phyloP scores from a whole-genome alignment of 768 basidiomycete species.

The Podaxis mareebaensis region DNA sequence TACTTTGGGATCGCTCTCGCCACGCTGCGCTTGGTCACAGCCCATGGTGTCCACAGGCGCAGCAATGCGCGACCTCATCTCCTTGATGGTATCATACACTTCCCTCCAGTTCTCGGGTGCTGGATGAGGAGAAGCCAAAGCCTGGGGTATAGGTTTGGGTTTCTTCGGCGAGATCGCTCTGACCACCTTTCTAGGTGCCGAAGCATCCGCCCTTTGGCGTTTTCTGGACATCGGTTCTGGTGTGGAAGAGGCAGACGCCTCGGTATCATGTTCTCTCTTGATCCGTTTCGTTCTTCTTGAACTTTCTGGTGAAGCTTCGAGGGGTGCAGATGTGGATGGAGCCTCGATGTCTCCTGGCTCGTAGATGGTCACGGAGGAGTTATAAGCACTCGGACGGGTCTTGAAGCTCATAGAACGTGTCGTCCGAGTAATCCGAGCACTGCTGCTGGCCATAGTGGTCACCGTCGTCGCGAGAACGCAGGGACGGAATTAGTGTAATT shows the following conservation, averaged over 20 bases:
- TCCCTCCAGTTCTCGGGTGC: conserved; percentile 69
- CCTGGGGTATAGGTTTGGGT: conserved; percentile 52
- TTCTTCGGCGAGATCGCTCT: conserved; percentile 35
- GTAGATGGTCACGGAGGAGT: conserved; percentile 4
- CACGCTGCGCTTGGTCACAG: conserved; percentile 67
- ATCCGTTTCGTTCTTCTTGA: conserved; percentile 1
- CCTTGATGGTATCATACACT: conserved; percentile 68
- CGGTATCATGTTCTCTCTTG: conserved; percentile 3
- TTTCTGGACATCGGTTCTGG: background rate
- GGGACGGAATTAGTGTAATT: background rate
- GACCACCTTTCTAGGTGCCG: conserved; percentile 1
- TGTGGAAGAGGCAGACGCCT: background rate
- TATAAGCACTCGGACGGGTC: background rate
- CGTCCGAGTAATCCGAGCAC: conserved; percentile 1
- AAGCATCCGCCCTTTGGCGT: conserved; percentile 5
- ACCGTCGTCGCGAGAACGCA: too few relatives aligned
- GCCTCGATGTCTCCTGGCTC: conserved; percentile 6
- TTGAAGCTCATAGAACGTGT: conserved; percentile 14
- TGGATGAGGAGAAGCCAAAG: conserved; percentile 62
- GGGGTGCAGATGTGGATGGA: background rate
- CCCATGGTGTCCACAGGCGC: conserved; percentile 97
- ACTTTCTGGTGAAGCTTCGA: background rate
- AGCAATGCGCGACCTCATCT: conserved; percentile 68
- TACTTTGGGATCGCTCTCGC: conserved; percentile 70
- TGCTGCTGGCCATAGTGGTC: background rate